These are phyloP conservation scores for Cytospora mali DNA, from an alignment of 2,329 filamentous ascomycete species.

Conservation along the genomic window DNA sequence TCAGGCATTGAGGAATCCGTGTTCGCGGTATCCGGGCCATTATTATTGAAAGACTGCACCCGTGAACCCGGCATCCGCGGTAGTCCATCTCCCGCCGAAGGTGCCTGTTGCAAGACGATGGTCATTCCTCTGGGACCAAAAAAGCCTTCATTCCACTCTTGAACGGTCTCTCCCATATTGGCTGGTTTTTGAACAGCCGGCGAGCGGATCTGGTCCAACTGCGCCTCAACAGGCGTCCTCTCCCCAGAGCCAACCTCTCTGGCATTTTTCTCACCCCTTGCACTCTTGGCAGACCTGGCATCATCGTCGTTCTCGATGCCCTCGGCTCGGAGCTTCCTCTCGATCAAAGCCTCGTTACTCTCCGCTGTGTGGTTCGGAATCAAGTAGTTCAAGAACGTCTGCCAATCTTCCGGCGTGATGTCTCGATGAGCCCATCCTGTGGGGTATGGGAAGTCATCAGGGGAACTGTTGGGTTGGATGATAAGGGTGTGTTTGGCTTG, in stretches of 20 bases:
- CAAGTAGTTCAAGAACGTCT: conserved; percentile 60
- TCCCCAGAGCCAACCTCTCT: conserved; percentile 28
- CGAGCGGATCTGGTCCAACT: conserved; percentile 42
- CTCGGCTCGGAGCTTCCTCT: conserved; percentile 53
- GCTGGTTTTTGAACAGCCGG: conserved; percentile 34
- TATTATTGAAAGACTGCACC: conserved; percentile 37
- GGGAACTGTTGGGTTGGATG: conserved; percentile 41
- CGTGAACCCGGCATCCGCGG: conserved; percentile 39
- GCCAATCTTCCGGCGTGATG: conserved; percentile 57
- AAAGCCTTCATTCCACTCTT: conserved; percentile 61
- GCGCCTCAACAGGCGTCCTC: conserved; percentile 44
- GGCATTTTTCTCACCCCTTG: conserved; percentile 14
- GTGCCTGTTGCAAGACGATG: conserved; percentile 40
- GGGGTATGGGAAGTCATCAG: conserved; percentile 49
- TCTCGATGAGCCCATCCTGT: conserved; percentile 45
- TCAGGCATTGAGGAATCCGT: neutral
- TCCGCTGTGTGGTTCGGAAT: conserved; percentile 50
- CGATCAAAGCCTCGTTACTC: conserved; percentile 50
- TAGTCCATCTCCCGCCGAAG: conserved; percentile 22
- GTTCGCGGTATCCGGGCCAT: conserved; percentile 13
- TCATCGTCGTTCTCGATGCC: conserved; percentile 36
- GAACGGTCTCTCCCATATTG: conserved; percentile 45
- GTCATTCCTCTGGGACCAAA: conserved; percentile 54
- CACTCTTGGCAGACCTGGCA: conserved; percentile 25
- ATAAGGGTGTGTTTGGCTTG: conserved; percentile 39